Conservation (phyloP, 1,284 basidiomycete species). For the Naganishia cerealis region DNA sequence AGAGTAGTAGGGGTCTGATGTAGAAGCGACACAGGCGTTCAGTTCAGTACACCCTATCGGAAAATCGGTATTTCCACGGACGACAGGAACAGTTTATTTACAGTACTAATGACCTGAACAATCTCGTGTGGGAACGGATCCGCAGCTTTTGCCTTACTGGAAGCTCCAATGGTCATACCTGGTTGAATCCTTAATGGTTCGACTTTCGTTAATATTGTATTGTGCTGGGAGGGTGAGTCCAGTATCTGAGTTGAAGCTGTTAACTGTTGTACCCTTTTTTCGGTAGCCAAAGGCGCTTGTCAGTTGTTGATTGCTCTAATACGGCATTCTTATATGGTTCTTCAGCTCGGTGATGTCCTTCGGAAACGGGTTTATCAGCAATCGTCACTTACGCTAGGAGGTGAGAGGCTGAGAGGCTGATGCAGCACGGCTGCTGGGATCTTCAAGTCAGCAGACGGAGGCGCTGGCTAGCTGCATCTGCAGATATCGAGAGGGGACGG, state of each 20-base stretch:
- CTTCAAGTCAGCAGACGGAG: neutral
- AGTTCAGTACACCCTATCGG: neutral
- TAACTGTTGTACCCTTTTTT: neutral
- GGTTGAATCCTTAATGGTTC: neutral
- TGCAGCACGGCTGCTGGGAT: neutral
- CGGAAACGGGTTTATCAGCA: neutral
- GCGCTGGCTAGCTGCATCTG: neutral
- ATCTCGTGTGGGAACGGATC: conserved; percentile 22
- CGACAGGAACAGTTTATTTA: neutral
- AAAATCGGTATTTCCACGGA: neutral
- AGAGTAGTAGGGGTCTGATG: conserved; percentile 5
- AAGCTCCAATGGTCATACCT: conserved; percentile 11
- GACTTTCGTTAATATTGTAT: neutral
- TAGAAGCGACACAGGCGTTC: neutral
- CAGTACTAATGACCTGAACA: conserved; percentile 24
- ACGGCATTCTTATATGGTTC: neutral
- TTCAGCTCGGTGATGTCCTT: neutral
- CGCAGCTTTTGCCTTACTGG: conserved; percentile 8
- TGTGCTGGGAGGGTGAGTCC: neutral
- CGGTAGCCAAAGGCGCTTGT: neutral
- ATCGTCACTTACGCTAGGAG: neutral
- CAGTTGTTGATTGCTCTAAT: neutral
- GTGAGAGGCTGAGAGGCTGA: neutral
- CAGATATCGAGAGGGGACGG: neutral
- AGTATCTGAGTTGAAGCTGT: neutral